Evolutionary conservation across 257 asterid species (phyloP).

Genomic region (Echium plantagineum): DNA sequence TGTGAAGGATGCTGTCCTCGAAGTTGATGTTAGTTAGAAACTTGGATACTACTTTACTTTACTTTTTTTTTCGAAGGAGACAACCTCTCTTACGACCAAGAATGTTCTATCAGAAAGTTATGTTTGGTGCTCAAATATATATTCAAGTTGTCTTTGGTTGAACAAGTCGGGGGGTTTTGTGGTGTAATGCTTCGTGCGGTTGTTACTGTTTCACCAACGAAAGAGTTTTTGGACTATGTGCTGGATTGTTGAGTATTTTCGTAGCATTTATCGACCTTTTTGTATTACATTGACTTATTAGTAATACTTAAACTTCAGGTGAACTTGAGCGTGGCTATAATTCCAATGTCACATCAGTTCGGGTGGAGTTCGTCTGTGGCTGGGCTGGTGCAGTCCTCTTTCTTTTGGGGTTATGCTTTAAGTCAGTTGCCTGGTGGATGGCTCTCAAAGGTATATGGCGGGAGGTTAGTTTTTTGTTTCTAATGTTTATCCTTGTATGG

Average conservation of each 20-base stretch:
- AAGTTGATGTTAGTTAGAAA: neutral
- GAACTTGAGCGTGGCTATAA: slow-evolving; percentile 88
- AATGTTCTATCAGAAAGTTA: too few species aligned
- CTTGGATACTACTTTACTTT: neutral
- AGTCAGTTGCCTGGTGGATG: slow-evolving; percentile 99
- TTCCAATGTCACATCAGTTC: slow-evolving; percentile 95
- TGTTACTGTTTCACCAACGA: neutral
- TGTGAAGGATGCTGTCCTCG: neutral
- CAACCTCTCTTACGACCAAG: neutral
- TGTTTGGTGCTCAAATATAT: neutral
- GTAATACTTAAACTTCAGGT: slow-evolving; percentile 38
- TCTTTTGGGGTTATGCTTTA: slow-evolving; percentile 98
- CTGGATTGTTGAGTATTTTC: neutral
- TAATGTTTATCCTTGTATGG: neutral
- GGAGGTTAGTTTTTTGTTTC: slow-evolving; percentile 75
- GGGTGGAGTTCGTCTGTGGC: slow-evolving; percentile 95
- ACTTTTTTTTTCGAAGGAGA: neutral
- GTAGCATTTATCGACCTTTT: neutral
- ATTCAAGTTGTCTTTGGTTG: neutral
- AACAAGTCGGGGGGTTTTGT: neutral
- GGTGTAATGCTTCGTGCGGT: neutral
- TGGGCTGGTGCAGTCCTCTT: slow-evolving; percentile 95
- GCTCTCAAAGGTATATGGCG: slow-evolving; percentile 87
- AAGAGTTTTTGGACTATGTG: neutral
- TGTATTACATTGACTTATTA: slow-evolving; percentile 12